phyloP scores from a whole-genome alignment of 2,329 filamentous ascomycete genomes.

The Pseudopyricularia javanii region DNA sequence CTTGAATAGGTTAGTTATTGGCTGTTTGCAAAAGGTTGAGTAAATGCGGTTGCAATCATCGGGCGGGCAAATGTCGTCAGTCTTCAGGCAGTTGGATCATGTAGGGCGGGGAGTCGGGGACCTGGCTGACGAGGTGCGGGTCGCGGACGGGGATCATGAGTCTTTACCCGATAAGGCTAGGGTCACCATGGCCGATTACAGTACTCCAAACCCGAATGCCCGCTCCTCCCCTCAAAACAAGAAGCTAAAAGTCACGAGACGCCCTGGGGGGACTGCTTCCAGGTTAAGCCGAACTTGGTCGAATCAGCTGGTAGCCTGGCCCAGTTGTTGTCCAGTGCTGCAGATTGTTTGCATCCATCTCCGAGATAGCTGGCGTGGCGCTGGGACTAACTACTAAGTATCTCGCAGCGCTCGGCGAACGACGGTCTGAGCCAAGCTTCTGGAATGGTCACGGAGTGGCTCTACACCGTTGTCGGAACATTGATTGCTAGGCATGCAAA shows the following conservation, averaged over 20 bases:
- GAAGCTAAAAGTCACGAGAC: neutral
- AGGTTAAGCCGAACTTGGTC: neutral
- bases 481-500: too few relatives aligned
- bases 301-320: neutral
- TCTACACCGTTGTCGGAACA: too few relatives aligned
- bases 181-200: neutral
- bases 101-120: neutral
- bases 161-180: neutral
- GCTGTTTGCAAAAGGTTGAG: too few relatives aligned
- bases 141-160: neutral
- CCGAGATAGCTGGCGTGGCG: too few relatives aligned
- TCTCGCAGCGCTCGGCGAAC: too few relatives aligned
- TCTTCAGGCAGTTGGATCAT: neutral
- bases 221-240: neutral
- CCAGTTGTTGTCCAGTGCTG: neutral
- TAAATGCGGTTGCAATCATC: too few relatives aligned
- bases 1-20: neutral
- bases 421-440: too few relatives aligned
- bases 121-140: neutral
- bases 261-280: neutral
- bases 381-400: too few relatives aligned
- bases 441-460: too few relatives aligned
- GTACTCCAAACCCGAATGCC: neutral
- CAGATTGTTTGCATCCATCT: neutral
- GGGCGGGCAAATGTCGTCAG: neutral